A percentile compares a stretch with the other conserved stretches of the same genome.
These are phyloP conservation scores for Passalora sequoiae DNA, from an alignment of 2,329 filamentous ascomycete species.

Conservation along the genomic window DNA sequence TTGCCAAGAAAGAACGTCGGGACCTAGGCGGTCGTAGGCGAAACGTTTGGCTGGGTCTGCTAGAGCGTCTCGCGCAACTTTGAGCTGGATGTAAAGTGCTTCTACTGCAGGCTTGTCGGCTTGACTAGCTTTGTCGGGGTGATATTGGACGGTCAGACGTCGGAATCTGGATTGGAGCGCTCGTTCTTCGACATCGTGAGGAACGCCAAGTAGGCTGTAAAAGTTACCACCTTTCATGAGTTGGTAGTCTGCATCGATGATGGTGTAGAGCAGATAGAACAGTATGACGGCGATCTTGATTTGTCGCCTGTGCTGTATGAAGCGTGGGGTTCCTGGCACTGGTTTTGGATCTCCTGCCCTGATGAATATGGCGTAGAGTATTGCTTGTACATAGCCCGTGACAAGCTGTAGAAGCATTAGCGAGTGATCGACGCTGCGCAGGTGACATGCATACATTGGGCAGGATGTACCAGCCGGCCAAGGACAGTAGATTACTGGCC, in stretches of 20 bases:
- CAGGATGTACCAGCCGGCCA: conserved; percentile 58
- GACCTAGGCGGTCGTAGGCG: conserved; percentile 85
- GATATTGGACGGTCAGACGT: conserved; percentile 61
- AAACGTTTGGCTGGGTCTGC: conserved; percentile 71
- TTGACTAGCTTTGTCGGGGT: conserved; percentile 73
- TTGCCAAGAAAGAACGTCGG: conserved; percentile 62
- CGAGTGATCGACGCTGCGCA: too few relatives aligned
- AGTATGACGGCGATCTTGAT: conserved; percentile 80
- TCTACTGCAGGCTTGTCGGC: conserved; percentile 39
- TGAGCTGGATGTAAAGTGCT: conserved; percentile 72
- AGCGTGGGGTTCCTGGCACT: conserved; percentile 61
- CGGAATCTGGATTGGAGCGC: conserved; percentile 82
- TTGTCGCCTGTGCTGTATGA: conserved; percentile 67
- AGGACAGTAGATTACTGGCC: conserved; percentile 48
- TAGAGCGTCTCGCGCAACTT: conserved; percentile 76
- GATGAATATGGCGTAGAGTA: conserved; percentile 84
- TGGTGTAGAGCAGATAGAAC: conserved; percentile 81
- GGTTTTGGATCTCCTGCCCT: conserved; percentile 81
- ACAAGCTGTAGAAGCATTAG: conserved; percentile 55
- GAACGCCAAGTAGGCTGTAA: conserved; percentile 71
- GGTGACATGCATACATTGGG: conserved; percentile 48
- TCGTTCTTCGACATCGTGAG: conserved; percentile 63
- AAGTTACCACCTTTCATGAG: conserved; percentile 67
- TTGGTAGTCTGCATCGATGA: conserved; percentile 85
- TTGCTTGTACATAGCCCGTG: conserved; percentile 68